These are phyloP conservation scores for Delonix regia DNA, from an alignment of 306 rosid species.

Conservation along the genomic window DNA sequence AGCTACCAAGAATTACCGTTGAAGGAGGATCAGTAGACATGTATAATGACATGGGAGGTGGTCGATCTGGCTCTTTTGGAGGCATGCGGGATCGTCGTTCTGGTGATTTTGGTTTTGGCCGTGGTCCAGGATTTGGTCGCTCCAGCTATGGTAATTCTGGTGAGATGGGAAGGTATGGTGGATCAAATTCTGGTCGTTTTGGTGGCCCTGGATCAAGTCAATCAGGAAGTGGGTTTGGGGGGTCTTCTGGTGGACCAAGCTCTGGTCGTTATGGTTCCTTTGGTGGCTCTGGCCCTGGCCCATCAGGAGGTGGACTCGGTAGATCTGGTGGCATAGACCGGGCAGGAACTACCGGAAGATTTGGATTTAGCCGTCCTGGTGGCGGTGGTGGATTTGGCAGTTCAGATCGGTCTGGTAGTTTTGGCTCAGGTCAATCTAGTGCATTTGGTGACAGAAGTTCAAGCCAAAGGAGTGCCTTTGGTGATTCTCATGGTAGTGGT, in stretches of 20 bases:
- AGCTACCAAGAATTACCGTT: constrained; percentile 77
- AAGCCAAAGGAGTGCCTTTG: constrained; percentile 38
- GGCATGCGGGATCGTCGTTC: constrained; percentile 5
- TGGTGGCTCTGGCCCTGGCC: constrained; percentile 50
- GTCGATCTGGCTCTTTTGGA: constrained; percentile 1
- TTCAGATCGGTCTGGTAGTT: constrained; percentile 26
- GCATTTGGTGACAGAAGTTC: constrained; percentile 38
- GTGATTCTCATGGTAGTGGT: constrained; percentile 37
- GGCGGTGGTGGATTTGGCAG: constrained; percentile 31
- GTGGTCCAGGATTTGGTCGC: constrained; percentile 52
- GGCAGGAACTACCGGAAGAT: constrained; percentile 16
- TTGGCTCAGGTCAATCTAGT: constrained; percentile 43
- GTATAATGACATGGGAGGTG: constrained; percentile 55
- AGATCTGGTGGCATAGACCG: constrained; percentile 20
- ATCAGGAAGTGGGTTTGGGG: constrained; percentile 43
- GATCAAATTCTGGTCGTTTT: neutral
- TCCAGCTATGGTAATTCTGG: constrained; percentile 54
- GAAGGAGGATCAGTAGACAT: constrained; percentile 55
- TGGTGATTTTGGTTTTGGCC: constrained; percentile 32
- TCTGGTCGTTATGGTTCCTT: constrained; percentile 55
- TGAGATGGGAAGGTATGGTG: constrained; percentile 1
- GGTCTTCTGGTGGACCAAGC: constrained; percentile 45
- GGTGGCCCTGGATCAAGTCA: constrained; percentile 45
- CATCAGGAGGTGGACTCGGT: constrained; percentile 53
- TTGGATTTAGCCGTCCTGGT: constrained; percentile 33